Percentiles rank a stretch among this genome's conserved stretches.
phyloP scores from a whole-genome alignment of 371 early-diverging fungal species.

The Haplosporangium sp. region DNA sequence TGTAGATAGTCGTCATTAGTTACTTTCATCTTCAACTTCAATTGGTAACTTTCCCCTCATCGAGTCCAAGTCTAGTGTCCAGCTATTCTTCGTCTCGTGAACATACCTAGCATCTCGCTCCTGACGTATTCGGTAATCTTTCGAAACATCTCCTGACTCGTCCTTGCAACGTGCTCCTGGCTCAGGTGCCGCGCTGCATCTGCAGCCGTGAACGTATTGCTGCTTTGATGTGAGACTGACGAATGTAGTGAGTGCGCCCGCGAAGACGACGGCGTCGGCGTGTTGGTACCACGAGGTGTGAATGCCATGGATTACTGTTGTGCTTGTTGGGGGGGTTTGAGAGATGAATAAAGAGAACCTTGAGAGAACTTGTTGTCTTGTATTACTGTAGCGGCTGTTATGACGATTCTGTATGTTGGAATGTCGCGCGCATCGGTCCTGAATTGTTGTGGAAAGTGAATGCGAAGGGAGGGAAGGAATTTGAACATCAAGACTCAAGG shows the following conservation, averaged over 20 bases:
- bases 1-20: no score
- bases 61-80: no score
- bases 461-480: no score
- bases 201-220: slow-evolving; percentile 21
- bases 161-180: slow-evolving; percentile 63
- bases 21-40: background rate
- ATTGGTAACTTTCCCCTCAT: no score
- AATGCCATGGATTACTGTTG: background rate
- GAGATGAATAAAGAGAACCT: slow-evolving; percentile 9
- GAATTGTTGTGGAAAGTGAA: no score
- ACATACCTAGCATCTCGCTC: slow-evolving; percentile 63
- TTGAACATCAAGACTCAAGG: no score
- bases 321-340: background rate
- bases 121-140: slow-evolving; percentile 68
- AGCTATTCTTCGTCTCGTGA: background rate
- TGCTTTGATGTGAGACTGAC: slow-evolving; percentile 25
- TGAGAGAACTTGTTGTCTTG: background rate
- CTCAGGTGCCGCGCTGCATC: slow-evolving; percentile 43
- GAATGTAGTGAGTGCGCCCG: slow-evolving; percentile 26
- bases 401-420: no score
- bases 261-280: slow-evolving; percentile 17
- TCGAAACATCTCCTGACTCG: slow-evolving; percentile 68
- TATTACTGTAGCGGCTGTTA: no score
- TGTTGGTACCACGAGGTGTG: background rate
- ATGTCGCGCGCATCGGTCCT: no score